Base-by-base conservation (phyloP, 2,329 filamentous ascomycete genomes). In the Calycina marina region DNA sequence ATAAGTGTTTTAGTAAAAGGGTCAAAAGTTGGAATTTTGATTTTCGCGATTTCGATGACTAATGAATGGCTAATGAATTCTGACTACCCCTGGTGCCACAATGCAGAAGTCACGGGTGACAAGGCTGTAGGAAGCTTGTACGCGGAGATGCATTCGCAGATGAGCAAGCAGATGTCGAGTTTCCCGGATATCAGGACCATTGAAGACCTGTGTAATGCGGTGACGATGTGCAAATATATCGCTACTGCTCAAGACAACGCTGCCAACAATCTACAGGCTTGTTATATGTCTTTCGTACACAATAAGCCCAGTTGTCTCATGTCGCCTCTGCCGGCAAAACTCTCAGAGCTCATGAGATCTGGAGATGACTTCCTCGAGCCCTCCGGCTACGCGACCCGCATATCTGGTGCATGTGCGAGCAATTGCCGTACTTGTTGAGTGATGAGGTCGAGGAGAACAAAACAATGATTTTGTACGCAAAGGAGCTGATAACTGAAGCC, bases 141-240 rank as follows among this genome's bases (percentile, higher is more conserved):
- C 27, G 37, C 41, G 0, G 61, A 65, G 40, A 51, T 63, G 37
- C 54, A 41, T 13, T 40, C 36, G 13, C 40, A 54, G 25, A 52
- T 44, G 3, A 50, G 51, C 6, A 62, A 50, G 4, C 50, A 51
- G 28, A 54, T 65, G 40, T 46, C 51, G 22, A 53, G 49, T 0
- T 66, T 65, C 46, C 61, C 62, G 1, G 47, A 40, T 2, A 56
- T 65, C 38, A 48, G 44, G 16, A 60, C 59, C 0, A 30, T 63
- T 9, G 54, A 59, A 9, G 45, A 55, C 13, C 51, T 67, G 0
- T 47, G 55, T 24, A 59, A 67, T 40, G 60, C 56, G 4, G 46
- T 64, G 15, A 64, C 60, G 14, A 66, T 67, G 63, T 62, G 60
- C 47, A 65, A 67, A 37, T 62, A 67, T 46, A 60, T 64, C 29